Percentiles rank a stretch among this genome's conserved stretches.
phyloP scores from a whole-genome alignment of 129 eudicot species.

The Cynara cardunculus region DNA sequence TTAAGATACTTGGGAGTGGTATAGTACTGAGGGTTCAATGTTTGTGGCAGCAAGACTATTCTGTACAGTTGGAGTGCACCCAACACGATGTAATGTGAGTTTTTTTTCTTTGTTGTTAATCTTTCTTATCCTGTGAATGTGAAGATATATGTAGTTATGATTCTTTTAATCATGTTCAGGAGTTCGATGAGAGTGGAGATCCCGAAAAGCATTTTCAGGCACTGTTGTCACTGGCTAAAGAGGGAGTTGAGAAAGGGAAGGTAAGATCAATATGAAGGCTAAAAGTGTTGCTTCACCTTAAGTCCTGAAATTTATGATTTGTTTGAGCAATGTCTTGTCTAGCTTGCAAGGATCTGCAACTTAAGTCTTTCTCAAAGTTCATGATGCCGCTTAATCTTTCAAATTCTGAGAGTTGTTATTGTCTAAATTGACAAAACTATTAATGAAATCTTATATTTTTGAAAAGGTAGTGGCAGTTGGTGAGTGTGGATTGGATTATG shows the following conservation, averaged over 20 bases:
- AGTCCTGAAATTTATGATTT: not conserved
- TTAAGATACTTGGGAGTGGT: not conserved
- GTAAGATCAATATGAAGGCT: slow-evolving; percentile 32
- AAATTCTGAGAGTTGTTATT: not conserved
- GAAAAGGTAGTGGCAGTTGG: slow-evolving; percentile 96
- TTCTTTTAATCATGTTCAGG: slow-evolving; percentile 41
- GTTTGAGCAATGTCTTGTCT: not conserved
- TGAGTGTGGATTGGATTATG: slow-evolving; percentile 99
- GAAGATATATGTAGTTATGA: not conserved
- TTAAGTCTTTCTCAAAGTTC: not conserved
- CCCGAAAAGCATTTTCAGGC: slow-evolving; percentile 93
- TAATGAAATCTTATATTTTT: slow-evolving; percentile 7
- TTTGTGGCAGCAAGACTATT: slow-evolving; percentile 71
- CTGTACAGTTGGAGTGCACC: slow-evolving; percentile 99
- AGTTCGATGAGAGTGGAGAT: slow-evolving; percentile 98
- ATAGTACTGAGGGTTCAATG: slow-evolving; percentile 15
- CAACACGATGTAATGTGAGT: slow-evolving; percentile 92
- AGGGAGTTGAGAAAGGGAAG: slow-evolving; percentile 93
- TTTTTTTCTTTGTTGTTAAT: slow-evolving; percentile 13
- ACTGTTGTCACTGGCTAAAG: slow-evolving; percentile 78
- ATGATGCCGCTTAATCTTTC: not conserved
- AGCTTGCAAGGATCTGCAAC: not conserved
- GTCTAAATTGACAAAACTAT: not conserved
- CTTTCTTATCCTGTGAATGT: not conserved
- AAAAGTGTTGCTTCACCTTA: slow-evolving; percentile 1